These are phyloP conservation scores for Uncinocarpus reesii DNA, from an alignment of 2,329 filamentous ascomycete species.

Conservation along the genomic window DNA sequence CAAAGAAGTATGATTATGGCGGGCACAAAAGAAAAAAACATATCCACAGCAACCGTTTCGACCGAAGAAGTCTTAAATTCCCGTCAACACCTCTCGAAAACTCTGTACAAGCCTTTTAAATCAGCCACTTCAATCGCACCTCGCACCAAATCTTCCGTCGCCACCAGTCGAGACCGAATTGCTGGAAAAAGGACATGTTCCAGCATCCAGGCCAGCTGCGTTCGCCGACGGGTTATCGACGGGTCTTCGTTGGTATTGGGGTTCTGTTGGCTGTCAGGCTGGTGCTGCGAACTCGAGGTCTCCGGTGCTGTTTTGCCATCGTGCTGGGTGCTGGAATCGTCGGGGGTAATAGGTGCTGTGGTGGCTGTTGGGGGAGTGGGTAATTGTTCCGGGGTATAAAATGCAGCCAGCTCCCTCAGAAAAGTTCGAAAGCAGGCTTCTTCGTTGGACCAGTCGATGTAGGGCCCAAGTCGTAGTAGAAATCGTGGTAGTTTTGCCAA, in stretches of 20 bases:
- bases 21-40: neutral
- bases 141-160: slow-evolving; percentile 65
- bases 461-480: slow-evolving; percentile 74
- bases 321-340: slow-evolving; percentile 19
- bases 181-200: slow-evolving; percentile 87
- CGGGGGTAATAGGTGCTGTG: slow-evolving; percentile 25
- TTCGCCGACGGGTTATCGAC: slow-evolving; percentile 42
- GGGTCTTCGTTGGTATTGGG: slow-evolving; percentile 40
- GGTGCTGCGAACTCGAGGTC: neutral
- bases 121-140: slow-evolving; percentile 80
- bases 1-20: too few relatives aligned
- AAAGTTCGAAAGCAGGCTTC: slow-evolving; percentile 77
- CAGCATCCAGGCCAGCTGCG: slow-evolving; percentile 61
- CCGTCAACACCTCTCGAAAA: slow-evolving; percentile 78
- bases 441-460: slow-evolving; percentile 78
- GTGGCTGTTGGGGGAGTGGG: slow-evolving; percentile 34
- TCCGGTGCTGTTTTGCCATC: neutral
- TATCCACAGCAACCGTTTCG: too few relatives aligned
- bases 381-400: slow-evolving; percentile 81
- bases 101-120: slow-evolving; percentile 81
- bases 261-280: slow-evolving; percentile 13
- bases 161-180: slow-evolving; percentile 70
- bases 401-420: slow-evolving; percentile 73
- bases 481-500: slow-evolving; percentile 82
- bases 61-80: too few relatives aligned